Base-by-base conservation (phyloP, 1,284 basidiomycete genomes). In the Tetrapyrgos nigripes region DNA sequence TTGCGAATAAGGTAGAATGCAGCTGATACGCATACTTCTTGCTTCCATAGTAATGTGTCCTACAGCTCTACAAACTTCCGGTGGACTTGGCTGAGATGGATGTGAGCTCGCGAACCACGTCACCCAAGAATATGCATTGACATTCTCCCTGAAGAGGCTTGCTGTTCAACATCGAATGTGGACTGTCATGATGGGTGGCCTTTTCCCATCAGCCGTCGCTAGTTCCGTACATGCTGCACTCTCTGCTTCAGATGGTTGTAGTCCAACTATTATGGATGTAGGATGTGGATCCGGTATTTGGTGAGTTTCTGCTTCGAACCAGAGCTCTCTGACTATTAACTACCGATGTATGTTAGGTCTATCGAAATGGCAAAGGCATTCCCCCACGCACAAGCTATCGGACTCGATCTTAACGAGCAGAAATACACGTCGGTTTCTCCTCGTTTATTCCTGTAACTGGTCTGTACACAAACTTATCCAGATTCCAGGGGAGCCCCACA, bases 281-380 rank as follows among this genome's bases (percentile, higher is more conserved):
- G 70, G 70, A 8, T 71, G 66, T 50, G 70, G 70, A 5, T 70
- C 70, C 23, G 70, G 63, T 26, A 67, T 66, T 51, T 71, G 70
- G 70, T 67, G 50, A 35, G 61, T 52, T 21, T 28, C 23, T 28
- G 10, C n/a, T 33, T 24, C 14, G 10, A 4, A 23, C 31, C 17
- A 29, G 11, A 5, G 10, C 1, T n/a, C 21, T n/a, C 40, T 57
- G 44, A 19, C 23, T 11, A 3, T 53, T 11, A 23, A 44, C n/a
- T 49, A 40, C 14, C 3, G n/a, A 48, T 11, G n/a, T 21, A 28
- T 46, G 56, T 33, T 31, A 70, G 69, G 69, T 57, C 64, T 13
- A 60, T 62, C 27, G 65, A 68, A 48, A 69, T 71, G 63, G 69
- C 66, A 3, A 61, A 50, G 24, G 47, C n/a, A 21, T 65, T 64